Conservation (phyloP, 495 filamentous ascomycete species). For the Antarctomyces pellizariae region DNA sequence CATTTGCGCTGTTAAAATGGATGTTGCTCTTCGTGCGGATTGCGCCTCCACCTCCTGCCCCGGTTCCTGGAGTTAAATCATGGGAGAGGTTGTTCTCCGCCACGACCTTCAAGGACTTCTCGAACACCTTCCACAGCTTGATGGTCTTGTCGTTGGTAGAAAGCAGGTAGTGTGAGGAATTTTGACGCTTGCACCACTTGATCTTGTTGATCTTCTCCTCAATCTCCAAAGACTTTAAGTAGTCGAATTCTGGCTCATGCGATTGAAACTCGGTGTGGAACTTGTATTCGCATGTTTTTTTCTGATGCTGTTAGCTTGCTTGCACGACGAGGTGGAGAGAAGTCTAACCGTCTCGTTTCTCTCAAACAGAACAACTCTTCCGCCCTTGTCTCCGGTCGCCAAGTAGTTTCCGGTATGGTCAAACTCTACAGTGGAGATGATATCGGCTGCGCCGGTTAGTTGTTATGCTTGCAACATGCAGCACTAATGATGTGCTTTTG, state of each 20-base stretch:
- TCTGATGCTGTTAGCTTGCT: slow-evolving; percentile 26
- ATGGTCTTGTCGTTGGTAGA: slow-evolving; percentile 99
- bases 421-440: slow-evolving; percentile 98
- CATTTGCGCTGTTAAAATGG: slow-evolving; percentile 55
- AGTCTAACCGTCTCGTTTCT: slow-evolving; percentile 78
- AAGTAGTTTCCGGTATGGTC: slow-evolving; percentile 97
- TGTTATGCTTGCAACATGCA: too few species aligned
- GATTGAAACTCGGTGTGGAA: slow-evolving; percentile 99
- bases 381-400: slow-evolving; percentile 94
- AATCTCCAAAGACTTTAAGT: slow-evolving; percentile 95
- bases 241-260: slow-evolving; percentile 97
- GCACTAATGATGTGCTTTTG: too few species aligned
- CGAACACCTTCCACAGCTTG: slow-evolving; percentile 99
- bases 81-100: slow-evolving; percentile 96
- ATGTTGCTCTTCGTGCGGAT: slow-evolving; percentile 39
- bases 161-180: slow-evolving; percentile 92
- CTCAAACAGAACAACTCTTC: slow-evolving; percentile 89
- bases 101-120: slow-evolving; percentile 96
- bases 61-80: slow-evolving; percentile 64
- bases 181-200: slow-evolving; percentile 96
- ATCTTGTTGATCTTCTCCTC: slow-evolving; percentile 99
- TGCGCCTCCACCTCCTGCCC: slow-evolving; percentile 50
- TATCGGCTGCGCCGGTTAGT: too few species aligned
- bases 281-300: slow-evolving; percentile 99
- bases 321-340: not conserved